Conservation (phyloP, 352 stramenopile species). For the Pythium phragmitis region DNA sequence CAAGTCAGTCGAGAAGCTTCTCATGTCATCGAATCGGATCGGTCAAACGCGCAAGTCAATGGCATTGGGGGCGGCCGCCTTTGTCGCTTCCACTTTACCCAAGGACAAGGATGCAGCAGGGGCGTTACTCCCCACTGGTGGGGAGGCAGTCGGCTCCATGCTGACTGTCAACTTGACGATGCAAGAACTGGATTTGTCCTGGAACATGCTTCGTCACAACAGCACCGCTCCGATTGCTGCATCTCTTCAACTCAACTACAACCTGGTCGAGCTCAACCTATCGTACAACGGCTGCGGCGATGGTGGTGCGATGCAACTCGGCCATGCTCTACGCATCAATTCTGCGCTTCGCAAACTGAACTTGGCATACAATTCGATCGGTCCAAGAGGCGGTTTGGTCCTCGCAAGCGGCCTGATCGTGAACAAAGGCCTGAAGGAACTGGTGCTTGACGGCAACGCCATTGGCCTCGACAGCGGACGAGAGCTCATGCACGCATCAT, state of each 20-base stretch:
- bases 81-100: conserved; percentile 6
- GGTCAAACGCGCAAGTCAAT: conserved; percentile 42
- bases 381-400: conserved; percentile 46
- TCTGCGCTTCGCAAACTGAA: conserved; percentile 42
- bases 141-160: conserved; percentile 77
- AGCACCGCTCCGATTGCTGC: conserved; percentile 43
- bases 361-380: conserved; percentile 70
- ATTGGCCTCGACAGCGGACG: conserved; percentile 55
- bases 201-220: conserved; percentile 70
- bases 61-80: conserved; percentile 13
- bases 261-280: conserved; percentile 56
- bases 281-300: conserved; percentile 67
- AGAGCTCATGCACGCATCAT: conserved; percentile 56
- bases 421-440: conserved; percentile 46
- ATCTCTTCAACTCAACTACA: conserved; percentile 61
- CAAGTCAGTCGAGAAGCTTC: conserved; percentile 62
- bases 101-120: conserved; percentile 40
- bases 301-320: conserved; percentile 53
- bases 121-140: conserved; percentile 41
- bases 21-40: conserved; percentile 71
- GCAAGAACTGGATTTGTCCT: conserved; percentile 74
- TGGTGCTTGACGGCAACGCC: conserved; percentile 60
- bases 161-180: conserved; percentile 79
- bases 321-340: conserved; percentile 54
- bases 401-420: conserved; percentile 51